Evolutionary conservation across 306 rosid species (phyloP).

Genomic region (Dalbergia cochinchinensis): DNA sequence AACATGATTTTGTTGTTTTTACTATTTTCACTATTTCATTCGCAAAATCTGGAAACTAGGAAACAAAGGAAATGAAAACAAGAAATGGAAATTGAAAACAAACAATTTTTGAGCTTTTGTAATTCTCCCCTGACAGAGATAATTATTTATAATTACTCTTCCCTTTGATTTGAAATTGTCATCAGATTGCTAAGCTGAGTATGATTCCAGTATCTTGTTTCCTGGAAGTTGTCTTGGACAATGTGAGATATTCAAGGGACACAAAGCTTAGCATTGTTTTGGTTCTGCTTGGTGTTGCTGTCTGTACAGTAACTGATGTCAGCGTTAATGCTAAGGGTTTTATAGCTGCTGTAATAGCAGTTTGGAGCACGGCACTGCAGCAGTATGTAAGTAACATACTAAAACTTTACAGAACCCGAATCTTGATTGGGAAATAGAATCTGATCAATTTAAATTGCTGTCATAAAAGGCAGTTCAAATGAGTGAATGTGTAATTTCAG

Average conservation of each 20-base stretch:
- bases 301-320: constrained; percentile 91
- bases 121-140: constrained; percentile 12
- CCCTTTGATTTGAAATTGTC: constrained; percentile 47
- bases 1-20: no score
- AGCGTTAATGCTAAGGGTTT: constrained; percentile 85
- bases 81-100: no score
- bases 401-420: constrained; percentile 25
- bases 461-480: constrained; percentile 35
- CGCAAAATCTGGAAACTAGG: no score
- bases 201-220: constrained; percentile 91
- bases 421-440: constrained; percentile 39
- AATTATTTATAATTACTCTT: constrained; percentile 37
- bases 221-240: constrained; percentile 78
- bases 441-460: constrained; percentile 39
- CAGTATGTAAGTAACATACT: constrained; percentile 75
- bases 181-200: constrained; percentile 86
- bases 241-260: constrained; percentile 82
- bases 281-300: constrained; percentile 87
- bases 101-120: neutral
- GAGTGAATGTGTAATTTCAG: constrained; percentile 26
- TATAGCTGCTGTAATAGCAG: constrained; percentile 75
- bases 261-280: constrained; percentile 77
- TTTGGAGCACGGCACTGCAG: constrained; percentile 86
- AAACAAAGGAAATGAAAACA: no score
- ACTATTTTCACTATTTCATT: no score